Percentiles rank a stretch among this genome's conserved stretches.
Evolutionary conservation across 805 yeast species (phyloP).

Genomic region (Metschnikowia lunata): DNA sequence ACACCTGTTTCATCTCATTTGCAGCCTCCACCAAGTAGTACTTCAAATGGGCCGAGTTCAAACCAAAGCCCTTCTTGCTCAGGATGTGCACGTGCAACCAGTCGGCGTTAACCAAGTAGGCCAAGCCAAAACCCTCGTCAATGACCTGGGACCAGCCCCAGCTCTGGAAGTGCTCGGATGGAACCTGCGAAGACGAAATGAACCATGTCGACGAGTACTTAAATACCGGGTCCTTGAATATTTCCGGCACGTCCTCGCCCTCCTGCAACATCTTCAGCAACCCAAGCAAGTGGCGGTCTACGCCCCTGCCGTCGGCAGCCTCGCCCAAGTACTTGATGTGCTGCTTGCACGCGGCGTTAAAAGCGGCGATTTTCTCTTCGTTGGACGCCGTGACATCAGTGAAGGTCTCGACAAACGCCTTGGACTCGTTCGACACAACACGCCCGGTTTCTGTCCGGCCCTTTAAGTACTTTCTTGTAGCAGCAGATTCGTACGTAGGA

Average conservation of each 20-base stretch:
- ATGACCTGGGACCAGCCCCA: constrained; percentile 96
- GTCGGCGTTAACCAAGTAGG: constrained; percentile 85
- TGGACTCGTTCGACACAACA: constrained; percentile 69
- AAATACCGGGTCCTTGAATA: constrained; percentile 74
- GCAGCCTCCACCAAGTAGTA: constrained; percentile 74
- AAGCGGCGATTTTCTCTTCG: constrained; percentile 58
- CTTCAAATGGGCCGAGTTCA: constrained; percentile 54
- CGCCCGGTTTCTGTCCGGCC: constrained; percentile 97
- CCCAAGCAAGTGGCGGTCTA: constrained; percentile 92
- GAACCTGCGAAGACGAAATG: constrained; percentile 83
- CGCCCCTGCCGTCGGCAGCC: constrained; percentile 84
- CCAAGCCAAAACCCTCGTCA: constrained; percentile 90
- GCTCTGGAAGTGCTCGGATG: constrained; percentile 75
- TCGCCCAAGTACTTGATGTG: constrained; percentile 70
- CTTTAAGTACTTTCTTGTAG: constrained; percentile 80
- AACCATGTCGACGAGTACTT: constrained; percentile 80
- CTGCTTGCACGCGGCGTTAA: constrained; percentile 65
- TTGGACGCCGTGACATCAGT: constrained; percentile 46
- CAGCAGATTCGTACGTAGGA: constrained; percentile 95
- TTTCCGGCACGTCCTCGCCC: constrained; percentile 58
- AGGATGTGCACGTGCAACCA: constrained; percentile 84
- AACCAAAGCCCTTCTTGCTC: constrained; percentile 58
- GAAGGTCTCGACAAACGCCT: constrained; percentile 72
- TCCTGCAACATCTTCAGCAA: constrained; percentile 63
- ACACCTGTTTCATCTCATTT: constrained; percentile 69